Percentiles rank a stretch among this genome's conserved stretches.
These are phyloP conservation scores for Ustilago sp. DNA, from an alignment of 1,284 basidiomycete species.

Conservation along the genomic window DNA sequence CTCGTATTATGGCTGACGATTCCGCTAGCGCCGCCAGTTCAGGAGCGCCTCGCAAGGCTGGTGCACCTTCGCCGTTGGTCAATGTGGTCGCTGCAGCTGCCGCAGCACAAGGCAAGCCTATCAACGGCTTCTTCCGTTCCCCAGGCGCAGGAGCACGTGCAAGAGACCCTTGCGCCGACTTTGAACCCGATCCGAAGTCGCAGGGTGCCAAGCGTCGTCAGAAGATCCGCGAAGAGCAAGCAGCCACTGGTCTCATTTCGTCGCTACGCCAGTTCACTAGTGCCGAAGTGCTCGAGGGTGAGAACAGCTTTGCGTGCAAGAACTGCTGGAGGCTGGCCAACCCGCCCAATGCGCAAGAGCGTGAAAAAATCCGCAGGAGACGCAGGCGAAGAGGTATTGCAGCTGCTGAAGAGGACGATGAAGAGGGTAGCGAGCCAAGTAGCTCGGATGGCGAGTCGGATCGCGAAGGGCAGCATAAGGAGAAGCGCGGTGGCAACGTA, in stretches of 20 bases:
- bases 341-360: constrained; percentile 70
- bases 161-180: constrained; percentile 28
- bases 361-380: constrained; percentile 69
- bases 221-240: constrained; percentile 45
- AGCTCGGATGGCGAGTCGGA: constrained; percentile 55
- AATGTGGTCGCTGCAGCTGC: constrained; percentile 28
- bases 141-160: constrained; percentile 20
- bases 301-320: constrained; percentile 91
- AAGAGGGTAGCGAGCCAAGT: constrained; percentile 70
- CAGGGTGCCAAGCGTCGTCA: constrained; percentile 41
- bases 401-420: constrained; percentile 44
- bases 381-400: constrained; percentile 63
- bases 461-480: constrained; percentile 7
- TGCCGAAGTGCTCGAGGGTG: constrained; percentile 89
- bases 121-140: constrained; percentile 38
- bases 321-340: constrained; percentile 90
- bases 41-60: constrained; percentile 17
- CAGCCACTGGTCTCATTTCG: constrained; percentile 71
- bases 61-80: constrained; percentile 29
- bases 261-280: constrained; percentile 86
- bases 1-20: constrained; percentile 50
- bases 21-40: constrained; percentile 17
- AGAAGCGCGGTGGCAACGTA: neutral
- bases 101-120: constrained; percentile 27
- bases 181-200: constrained; percentile 43